Evolutionary conservation across 805 yeast genomes (phyloP), one percentile per base, ranked within the genome.

Genomic region (Yamadazyma olivae): DNA sequence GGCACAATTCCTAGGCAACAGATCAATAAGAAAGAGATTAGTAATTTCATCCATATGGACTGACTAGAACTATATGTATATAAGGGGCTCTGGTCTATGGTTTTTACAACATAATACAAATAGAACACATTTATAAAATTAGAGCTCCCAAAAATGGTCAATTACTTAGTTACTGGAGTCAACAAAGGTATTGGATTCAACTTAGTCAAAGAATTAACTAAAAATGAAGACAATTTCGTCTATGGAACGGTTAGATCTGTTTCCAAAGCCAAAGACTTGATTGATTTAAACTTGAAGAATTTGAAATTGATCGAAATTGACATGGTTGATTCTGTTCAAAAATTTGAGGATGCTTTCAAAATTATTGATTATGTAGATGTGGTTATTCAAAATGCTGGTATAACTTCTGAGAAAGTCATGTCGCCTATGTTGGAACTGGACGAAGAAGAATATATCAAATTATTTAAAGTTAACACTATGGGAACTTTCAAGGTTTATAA

Each of bases 141-240:
- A n/a, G n/a, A n/a, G n/a, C 8, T 21, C 24, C 8, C 18, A 17
- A 36, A 34, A 35, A 42, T 42, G 46, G 24, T 38, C 12, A 41
- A 39, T 31, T 44, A 44, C 22, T 41, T 45, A 16, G 31, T 44
- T 14, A 59, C 66, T 3, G 73, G 74, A 8, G 70, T 67, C 17
- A 61, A 67, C 15, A 52, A 63, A 36, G 72, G 73, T 5, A 58
- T 67, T 23, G 74, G 75, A 5, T 48, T 50, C 14, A 55, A 50
- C 0, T 45, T 64, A 12, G 54, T 49, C 3, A 48, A 53, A 27
- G 41, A 45, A 28, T 36, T 64, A n/a, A 39, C 50, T 17, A 18
- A 21, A 38, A 31, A 46, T 33, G 16, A 57, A 56, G 33, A 50
- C 48, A 31, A 52, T 54, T 29, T 64, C 56, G 48, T 71, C 64